Percentiles rank a stretch among this genome's conserved stretches.
phyloP scores from a whole-genome alignment of 495 filamentous ascomycete genomes.

The Penicillium flavigenum region DNA sequence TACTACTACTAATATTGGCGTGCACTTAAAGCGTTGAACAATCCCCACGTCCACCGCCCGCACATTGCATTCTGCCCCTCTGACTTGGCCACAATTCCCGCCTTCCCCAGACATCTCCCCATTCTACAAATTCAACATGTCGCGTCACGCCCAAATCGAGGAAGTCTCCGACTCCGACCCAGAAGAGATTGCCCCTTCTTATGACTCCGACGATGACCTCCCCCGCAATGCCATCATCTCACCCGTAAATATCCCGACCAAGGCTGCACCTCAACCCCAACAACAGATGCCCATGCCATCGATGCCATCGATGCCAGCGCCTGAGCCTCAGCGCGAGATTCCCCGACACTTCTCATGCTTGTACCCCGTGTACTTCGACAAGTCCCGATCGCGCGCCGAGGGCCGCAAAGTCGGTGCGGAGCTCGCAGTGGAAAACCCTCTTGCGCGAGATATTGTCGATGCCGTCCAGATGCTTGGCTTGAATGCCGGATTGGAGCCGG shows the following conservation, averaged over 20 bases:
- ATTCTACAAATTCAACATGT: conserved; percentile 47
- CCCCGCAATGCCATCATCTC: conserved; percentile 43
- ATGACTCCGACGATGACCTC: conserved; percentile 50
- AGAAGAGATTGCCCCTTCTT: conserved; percentile 72
- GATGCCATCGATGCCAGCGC: conserved; percentile 25
- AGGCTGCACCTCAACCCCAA: conserved; percentile 14
- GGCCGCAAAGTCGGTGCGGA: conserved; percentile 73
- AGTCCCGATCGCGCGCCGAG: conserved; percentile 65
- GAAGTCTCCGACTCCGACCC: conserved; percentile 81
- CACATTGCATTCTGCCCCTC: conserved; percentile 18
- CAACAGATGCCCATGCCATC: conserved; percentile 41
- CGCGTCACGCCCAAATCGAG: conserved; percentile 78
- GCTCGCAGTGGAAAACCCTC: conserved; percentile 77
- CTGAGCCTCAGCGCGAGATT: conserved; percentile 47
- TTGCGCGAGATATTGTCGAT: conserved; percentile 85
- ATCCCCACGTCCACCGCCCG: conserved; percentile 13
- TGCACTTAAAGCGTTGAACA: background rate
- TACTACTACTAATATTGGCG: background rate
- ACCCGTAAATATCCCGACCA: conserved; percentile 33
- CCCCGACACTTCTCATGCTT: conserved; percentile 82
- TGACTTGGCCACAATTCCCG: conserved; percentile 22
- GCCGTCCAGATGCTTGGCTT: conserved; percentile 74
- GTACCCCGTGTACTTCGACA: conserved; percentile 94
- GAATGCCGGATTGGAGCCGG: conserved; percentile 79
- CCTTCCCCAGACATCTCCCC: conserved; percentile 6